Percentiles rank a stretch among this genome's conserved stretches.
phyloP scores from a whole-genome alignment of 2,329 filamentous ascomycete genomes.

The Exophiala alcalophila region DNA sequence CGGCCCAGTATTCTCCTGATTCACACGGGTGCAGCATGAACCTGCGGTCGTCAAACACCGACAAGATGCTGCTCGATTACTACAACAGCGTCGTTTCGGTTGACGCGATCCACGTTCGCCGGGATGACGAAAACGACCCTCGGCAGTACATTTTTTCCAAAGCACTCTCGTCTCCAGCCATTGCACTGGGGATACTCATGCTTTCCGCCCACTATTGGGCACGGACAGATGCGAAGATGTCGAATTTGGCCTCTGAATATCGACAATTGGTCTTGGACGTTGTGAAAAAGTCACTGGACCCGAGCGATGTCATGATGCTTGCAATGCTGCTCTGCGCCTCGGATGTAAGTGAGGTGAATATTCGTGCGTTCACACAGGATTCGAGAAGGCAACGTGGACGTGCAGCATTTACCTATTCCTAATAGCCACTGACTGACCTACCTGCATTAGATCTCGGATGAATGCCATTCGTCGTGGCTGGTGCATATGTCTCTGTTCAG shows the following conservation, averaged over 20 bases:
- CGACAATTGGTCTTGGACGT: neutral
- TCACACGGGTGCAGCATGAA: too few relatives aligned
- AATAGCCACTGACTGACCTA: neutral
- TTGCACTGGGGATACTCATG: neutral
- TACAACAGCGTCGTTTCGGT: neutral
- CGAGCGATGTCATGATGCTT: neutral
- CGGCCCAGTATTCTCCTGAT: too few relatives aligned
- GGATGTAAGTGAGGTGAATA: neutral
- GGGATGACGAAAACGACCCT: neutral
- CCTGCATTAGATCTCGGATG: neutral
- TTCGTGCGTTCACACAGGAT: neutral
- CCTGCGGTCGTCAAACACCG: neutral
- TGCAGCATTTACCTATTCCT: too few relatives aligned
- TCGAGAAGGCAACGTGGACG: too few relatives aligned
- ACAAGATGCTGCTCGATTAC: neutral
- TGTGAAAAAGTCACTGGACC: neutral
- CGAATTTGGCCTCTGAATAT: neutral
- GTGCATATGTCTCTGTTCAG: neutral
- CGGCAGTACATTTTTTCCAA: neutral
- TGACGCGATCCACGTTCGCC: neutral
- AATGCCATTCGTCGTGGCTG: neutral
- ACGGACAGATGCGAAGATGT: neutral
- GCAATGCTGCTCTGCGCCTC: neutral
- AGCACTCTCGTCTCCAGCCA: neutral
- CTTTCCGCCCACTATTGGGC: neutral